Evolutionary conservation across 1,284 basidiomycete species (phyloP).

Genomic region (Cryptococcus sp.): DNA sequence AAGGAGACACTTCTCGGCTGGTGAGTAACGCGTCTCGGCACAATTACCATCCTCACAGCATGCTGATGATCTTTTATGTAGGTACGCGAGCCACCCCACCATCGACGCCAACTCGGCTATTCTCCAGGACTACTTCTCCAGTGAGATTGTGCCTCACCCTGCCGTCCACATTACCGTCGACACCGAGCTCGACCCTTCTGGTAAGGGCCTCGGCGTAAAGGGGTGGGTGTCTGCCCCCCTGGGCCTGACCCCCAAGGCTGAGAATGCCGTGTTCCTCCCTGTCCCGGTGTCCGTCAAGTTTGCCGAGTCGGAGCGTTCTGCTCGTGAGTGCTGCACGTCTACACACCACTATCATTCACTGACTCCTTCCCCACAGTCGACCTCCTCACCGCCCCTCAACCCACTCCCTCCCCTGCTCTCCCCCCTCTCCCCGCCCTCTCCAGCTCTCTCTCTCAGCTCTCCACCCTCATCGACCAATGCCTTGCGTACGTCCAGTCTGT

Average conservation of each 20-base stretch:
- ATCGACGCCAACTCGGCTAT: constrained; percentile 95
- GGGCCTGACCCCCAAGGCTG: constrained; percentile 79
- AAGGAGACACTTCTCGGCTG: constrained; percentile 51
- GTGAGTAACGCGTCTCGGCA: constrained; percentile 22
- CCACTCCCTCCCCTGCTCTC: constrained; percentile 40
- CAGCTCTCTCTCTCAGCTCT: constrained; percentile 50
- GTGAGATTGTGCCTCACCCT: constrained; percentile 82
- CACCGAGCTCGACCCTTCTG: constrained; percentile 63
- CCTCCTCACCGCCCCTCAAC: constrained; percentile 57
- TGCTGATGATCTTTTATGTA: constrained; percentile 38
- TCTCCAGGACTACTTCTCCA: constrained; percentile 96
- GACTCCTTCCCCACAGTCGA: constrained; percentile 61
- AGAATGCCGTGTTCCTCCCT: constrained; percentile 88
- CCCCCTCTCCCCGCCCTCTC: constrained; percentile 43
- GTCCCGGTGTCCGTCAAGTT: constrained; percentile 78
- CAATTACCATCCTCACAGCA: neutral
- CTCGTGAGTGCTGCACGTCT: constrained; percentile 59
- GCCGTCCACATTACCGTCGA: constrained; percentile 93
- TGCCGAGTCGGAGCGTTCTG: constrained; percentile 75
- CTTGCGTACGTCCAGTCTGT: constrained; percentile 84
- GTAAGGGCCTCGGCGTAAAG: constrained; percentile 73
- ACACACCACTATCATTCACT: neutral
- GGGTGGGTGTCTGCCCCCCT: constrained; percentile 68
- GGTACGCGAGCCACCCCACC: constrained; percentile 85
- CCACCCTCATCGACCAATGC: constrained; percentile 56